Base-by-base conservation (phyloP, 306 rosid species). In the Astragalus membranaceus region DNA sequence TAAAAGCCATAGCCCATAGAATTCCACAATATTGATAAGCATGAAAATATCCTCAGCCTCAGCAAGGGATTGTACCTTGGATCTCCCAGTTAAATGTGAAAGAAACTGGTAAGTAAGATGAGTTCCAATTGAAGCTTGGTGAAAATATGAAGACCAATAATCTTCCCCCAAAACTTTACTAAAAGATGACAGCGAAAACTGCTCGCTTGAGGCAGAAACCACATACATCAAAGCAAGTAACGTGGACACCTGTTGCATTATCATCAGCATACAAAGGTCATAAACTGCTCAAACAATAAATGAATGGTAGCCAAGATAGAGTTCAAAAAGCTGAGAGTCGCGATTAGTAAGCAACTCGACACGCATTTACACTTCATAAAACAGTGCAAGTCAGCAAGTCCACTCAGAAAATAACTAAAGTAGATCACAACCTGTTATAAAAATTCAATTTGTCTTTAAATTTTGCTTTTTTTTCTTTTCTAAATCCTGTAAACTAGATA, bases 91-190 rank as follows among this genome's bases (percentile, higher is more conserved):
- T 53, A 54, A 48, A 75, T 71, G 83, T 23, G 92, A 79, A 69
- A 69, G 72, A 67, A 89, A 82, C 49, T 84, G 96, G 67, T 79
- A 49, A 74, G 84, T 65, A 70, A 88, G 86, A 82, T 93, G 93
- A 67, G 97, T 72, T 58, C 97, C 98, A 76, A 90, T 78, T 10
- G 98, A 90, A 72, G 98, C 97, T 85, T 93, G 97, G 73, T 90
- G 98, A 74, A 90, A 93, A 79, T 86, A 93, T 37, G 97, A 85
- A 59, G 96, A 90, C 98, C 97, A 93, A 16, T 84, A 80, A 80
- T 64, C 84, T 67, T 84, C 96, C 16, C 77, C 79, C 75, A 93
- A 78, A 44, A 56, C 65, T 73, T 84, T 78, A 78, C 82, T 71
- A 78, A 79, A 74, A 64, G 89, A 75, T 56, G 93, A 54, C 81